Percentiles rank a stretch among this genome's conserved stretches.
These are phyloP conservation scores for Daldinia grandis DNA, from an alignment of 495 filamentous ascomycete species.

Conservation along the genomic window DNA sequence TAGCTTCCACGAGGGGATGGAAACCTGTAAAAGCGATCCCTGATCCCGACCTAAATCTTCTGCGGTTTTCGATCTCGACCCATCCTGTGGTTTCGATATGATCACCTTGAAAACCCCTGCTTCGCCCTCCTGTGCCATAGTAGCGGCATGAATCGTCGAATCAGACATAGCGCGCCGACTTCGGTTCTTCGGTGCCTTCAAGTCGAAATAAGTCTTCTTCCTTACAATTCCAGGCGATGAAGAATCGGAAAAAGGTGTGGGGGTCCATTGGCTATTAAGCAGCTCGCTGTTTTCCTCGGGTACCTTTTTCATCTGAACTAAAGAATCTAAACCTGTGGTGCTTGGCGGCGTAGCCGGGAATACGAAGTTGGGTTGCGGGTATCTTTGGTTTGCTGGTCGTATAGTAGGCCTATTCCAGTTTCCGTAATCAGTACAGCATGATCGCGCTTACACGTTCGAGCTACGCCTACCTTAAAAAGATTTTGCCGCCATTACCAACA, in stretches of 20 bases:
- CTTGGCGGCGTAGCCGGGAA: conserved; percentile 66
- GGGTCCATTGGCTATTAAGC: conserved; percentile 51
- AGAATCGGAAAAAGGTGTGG: conserved; percentile 45
- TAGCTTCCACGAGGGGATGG: conserved; percentile 87
- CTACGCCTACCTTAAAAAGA: conserved; percentile 84
- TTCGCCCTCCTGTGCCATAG: conserved; percentile 61
- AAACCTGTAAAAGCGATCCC: conserved; percentile 72
- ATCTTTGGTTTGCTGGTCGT: conserved; percentile 65
- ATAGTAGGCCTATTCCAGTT: conserved; percentile 62
- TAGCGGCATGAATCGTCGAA: conserved; percentile 56
- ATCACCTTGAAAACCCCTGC: conserved; percentile 81
- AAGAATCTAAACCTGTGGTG: conserved; percentile 61
- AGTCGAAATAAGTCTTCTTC: conserved; percentile 45
- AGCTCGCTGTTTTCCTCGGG: conserved; percentile 55
- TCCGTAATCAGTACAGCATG: conserved; percentile 7
- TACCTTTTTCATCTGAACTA: conserved; percentile 46
- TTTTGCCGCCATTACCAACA: conserved; percentile 90
- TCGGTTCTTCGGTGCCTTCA: conserved; percentile 37
- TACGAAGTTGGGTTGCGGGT: conserved; percentile 65
- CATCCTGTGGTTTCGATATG: conserved; percentile 76
- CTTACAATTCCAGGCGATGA: conserved; percentile 43
- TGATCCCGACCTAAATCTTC: conserved; percentile 59
- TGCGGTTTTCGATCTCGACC: conserved; percentile 68
- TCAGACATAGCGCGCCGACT: conserved; percentile 61
- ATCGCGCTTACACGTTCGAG: conserved; percentile 20